Evolutionary conservation across 768 basidiomycete species (phyloP).

Genomic region (Leccinum uliginosum): DNA sequence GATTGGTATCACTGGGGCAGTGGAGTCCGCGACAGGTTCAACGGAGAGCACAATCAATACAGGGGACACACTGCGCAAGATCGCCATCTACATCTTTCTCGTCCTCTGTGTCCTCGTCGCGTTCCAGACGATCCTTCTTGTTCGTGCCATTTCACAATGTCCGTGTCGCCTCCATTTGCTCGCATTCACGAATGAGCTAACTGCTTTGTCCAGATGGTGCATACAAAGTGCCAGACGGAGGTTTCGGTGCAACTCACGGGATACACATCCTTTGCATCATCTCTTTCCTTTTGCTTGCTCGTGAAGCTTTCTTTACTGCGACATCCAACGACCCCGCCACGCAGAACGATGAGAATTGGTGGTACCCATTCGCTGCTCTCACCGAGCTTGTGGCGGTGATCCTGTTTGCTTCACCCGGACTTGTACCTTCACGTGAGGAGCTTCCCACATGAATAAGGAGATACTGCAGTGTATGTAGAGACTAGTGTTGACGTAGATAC

Average conservation of each 20-base stretch:
- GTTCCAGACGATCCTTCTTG: constrained; percentile 22
- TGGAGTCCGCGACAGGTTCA: constrained; percentile 13
- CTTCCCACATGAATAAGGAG: constrained; percentile 16
- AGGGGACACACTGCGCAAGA: constrained; percentile 22
- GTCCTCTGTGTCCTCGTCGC: constrained; percentile 25
- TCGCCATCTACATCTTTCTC: constrained; percentile 27
- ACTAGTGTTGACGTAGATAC: not conserved
- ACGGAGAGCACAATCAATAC: constrained; percentile 5
- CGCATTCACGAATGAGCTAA: constrained; percentile 3
- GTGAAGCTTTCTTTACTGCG: constrained; percentile 29
- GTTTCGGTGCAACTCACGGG: constrained; percentile 22
- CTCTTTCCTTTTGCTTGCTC: constrained; percentile 23
- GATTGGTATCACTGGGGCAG: constrained; percentile 25
- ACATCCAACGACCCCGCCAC: constrained; percentile 14
- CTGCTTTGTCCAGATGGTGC: constrained; percentile 13
- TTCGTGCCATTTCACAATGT: constrained; percentile 14
- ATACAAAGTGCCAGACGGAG: constrained; percentile 11
- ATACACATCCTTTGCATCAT: constrained; percentile 25
- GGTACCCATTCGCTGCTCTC: constrained; percentile 31
- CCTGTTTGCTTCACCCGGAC: constrained; percentile 30
- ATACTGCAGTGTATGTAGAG: not conserved
- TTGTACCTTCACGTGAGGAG: constrained; percentile 29
- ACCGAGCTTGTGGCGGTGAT: constrained; percentile 31
- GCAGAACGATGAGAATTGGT: constrained; percentile 29
- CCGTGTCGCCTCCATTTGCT: constrained; percentile 3